Base-by-base conservation (phyloP, 78 protist genomes). In the Dictyostelium brefeldianum region DNA sequence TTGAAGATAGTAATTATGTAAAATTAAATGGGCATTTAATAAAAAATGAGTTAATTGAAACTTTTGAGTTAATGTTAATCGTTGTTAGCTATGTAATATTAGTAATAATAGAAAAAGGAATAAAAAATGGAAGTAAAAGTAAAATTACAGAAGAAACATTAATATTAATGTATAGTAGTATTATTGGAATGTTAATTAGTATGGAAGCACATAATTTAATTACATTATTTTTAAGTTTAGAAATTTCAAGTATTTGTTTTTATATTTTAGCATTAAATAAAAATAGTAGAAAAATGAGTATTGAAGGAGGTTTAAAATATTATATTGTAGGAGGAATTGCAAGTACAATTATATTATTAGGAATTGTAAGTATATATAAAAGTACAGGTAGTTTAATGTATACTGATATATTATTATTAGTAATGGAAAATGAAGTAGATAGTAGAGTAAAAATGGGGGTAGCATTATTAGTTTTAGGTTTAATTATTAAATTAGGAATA, bases 151-250 rank as follows among this genome's bases (percentile, higher is more conserved):
- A 41, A 69, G 78, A 69, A 69, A 41, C 47, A 0, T 15, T 69
- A 10, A 69, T 69, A 3, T n/a, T 64, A 64, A 64, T 64, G 29
- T 64, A 22, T 64, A n/a, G 71, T n/a, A 64, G 71, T 64, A 64
- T 64, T 18, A n/a, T 64, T 18, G 71, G 71, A 64, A 64, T 64
- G 71, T 64, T 64, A 64, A 64, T 64, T n/a, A 64, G 71, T 64
- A 64, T 64, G 71, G 71, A 64, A 64, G 29, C 71, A 64, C 10
- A n/a, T n/a, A 64, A 64, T 64, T 64, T 64, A 64, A 22, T 64
- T 8, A 64, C 71, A 64, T 64, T 64, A 64, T 64, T 64, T 64
- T 64, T 64, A 64, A 64, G 71, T 22, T 18, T 64, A 22, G 71
- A 64, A 22, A 64, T 64, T 9, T 18, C 71, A 64, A 64, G 71